Evolutionary conservation across 2,329 filamentous ascomycete genomes (phyloP), one percentile per base, ranked within the genome.

Genomic region (Cytospora piceicola): DNA sequence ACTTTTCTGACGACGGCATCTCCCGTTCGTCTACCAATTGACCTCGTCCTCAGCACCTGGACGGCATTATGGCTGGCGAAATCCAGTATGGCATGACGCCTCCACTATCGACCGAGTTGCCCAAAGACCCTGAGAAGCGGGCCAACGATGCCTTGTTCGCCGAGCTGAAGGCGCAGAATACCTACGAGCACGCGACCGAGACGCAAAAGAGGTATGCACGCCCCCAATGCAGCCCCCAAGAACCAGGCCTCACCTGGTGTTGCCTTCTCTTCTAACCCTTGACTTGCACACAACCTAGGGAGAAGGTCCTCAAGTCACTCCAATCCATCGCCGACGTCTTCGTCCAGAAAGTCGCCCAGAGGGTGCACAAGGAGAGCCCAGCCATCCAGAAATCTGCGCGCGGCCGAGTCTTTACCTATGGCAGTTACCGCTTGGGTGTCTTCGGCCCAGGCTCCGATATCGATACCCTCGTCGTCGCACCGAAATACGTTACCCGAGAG

Each of bases 391-490:
- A 94, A 71, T 89, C 90, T 73, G 92, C 94, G 7, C 92, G 94
- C 61, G 95, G 94, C 70, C 95, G 94, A 80, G 89, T 99, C 71
- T 97, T 96, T 77, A 96, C 94, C 1, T 99, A 95, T 77, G 95
- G 95, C 69, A 98, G 95, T 78, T 99, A 94, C 77, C 90, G 94
- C 49, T 83, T 99, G 15, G 95, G 95, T 67, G 95, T 98, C 29
- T 97, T 92, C 77, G 94, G 94, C 7, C 95, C 95, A 54, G 93
- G 93, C 59, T 98, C 95, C 56, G 95, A 99, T 87, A 98, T 99
- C 72, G 95, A 99, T 80, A 97, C 95, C 1, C 87, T 99, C 60
- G 89, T 98, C 66, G 90, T 97, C 59, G 94, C 90, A 17, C 95
- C 95, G 12, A 94, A 92, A 79, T 93, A 97, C 74, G 91, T 98